Conservation (phyloP, 495 filamentous ascomycete genomes). For the Hypoxylon intermedium region DNA sequence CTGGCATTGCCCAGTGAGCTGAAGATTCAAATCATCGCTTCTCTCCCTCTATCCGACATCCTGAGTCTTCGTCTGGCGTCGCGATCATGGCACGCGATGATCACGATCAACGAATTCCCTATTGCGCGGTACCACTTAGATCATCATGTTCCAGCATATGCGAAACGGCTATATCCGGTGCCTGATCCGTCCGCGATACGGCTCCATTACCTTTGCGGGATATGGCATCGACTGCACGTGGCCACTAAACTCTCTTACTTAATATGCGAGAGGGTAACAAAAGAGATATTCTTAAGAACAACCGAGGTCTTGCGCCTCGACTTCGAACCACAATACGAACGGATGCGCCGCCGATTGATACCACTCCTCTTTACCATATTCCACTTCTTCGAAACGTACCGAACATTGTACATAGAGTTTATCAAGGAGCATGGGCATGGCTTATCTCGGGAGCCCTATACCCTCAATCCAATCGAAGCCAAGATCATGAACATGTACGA, state of each 20-base stretch:
- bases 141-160: constrained; percentile 59
- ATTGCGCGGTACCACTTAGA: constrained; percentile 64
- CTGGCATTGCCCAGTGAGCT: constrained; percentile 59
- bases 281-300: constrained; percentile 61
- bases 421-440: constrained; percentile 54
- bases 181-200: constrained; percentile 52
- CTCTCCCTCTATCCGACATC: constrained; percentile 60
- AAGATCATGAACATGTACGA: constrained; percentile 65
- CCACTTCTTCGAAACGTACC: constrained; percentile 66
- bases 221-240: constrained; percentile 65
- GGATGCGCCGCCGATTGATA: constrained; percentile 63
- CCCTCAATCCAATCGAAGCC: constrained; percentile 60
- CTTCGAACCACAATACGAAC: constrained; percentile 60
- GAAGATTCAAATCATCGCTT: constrained; percentile 63
- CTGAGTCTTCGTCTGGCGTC: constrained; percentile 61
- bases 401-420: constrained; percentile 60
- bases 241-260: constrained; percentile 60
- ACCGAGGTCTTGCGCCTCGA: constrained; percentile 56
- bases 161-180: constrained; percentile 59
- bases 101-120: constrained; percentile 62
- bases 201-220: constrained; percentile 63
- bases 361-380: constrained; percentile 63
- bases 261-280: constrained; percentile 63
- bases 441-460: constrained; percentile 48
- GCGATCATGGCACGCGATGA: constrained; percentile 58